Evolutionary conservation across 495 filamentous ascomycete species (phyloP), one percentile per base, ranked within the genome.

Genomic region (Haplographium delicatum): DNA sequence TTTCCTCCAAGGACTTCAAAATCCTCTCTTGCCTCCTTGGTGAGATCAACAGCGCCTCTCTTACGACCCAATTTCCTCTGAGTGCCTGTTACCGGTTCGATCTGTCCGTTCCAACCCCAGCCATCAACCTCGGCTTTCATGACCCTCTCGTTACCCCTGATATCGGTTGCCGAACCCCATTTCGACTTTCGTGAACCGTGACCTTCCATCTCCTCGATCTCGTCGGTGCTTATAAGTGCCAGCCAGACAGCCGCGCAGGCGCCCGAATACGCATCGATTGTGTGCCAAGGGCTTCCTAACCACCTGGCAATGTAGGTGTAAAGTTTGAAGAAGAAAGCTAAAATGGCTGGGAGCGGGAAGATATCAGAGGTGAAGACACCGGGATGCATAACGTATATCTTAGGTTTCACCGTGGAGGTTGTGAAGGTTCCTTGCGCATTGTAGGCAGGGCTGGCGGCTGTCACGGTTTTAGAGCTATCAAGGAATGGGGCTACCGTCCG

Each of bases 271-370:
- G 84, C 71, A 13, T 73, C 76, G 42, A 87, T 68, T 1, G 79
- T 74, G 67, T 97, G 87, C 89, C 89, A 97, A 23, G 89, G 88
- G 2, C 87, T 91, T 19, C 90, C 89, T 16, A 93, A 67, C 71
- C 80, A 83, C 55, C 93, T 84, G 10, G 82, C 82, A 31, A 86
- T 43, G 65, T 83, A 89, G 59, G 94, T 83, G 3, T 81, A 66
- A 13, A 72, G 63, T 38, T 82, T 68, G 76, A 83, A 84, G 54
- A 72, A 71, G 64, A 78, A 85, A 25, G 75, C 70, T 48, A 93
- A 71, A 54, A 89, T 67, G 20, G 72, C 65, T 49, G 74, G 68
- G 31, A 96, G 74, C 1, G 86, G 83, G 40, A 95, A 67, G 56
- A 98, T 86, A 4, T 76, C 72, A 0, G 93, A 95, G 24, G 76